Percentiles rank a stretch among this genome's conserved stretches.
Evolutionary conservation across 2,329 filamentous ascomycete genomes (phyloP).

Genomic region (Chaetomium globosum): DNA sequence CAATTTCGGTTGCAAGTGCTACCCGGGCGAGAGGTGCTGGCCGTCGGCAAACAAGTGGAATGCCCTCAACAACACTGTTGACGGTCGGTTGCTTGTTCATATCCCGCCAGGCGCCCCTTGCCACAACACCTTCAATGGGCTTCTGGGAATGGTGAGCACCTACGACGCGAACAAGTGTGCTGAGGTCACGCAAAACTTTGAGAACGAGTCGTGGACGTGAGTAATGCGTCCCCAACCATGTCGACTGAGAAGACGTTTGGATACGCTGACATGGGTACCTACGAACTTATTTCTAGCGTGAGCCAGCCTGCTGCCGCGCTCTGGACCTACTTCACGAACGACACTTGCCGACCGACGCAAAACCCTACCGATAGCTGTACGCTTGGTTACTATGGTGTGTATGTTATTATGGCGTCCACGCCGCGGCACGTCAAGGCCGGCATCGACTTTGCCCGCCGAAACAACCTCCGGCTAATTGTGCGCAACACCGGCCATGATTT

Average conservation of each 20-base stretch:
- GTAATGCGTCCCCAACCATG: slow-evolving; percentile 28
- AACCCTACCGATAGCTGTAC: slow-evolving; percentile 42
- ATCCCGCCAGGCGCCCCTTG: slow-evolving; percentile 42
- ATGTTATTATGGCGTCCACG: slow-evolving; percentile 40
- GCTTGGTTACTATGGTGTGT: slow-evolving; percentile 47
- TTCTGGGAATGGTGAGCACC: slow-evolving; percentile 43
- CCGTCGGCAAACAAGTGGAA: slow-evolving; percentile 34
- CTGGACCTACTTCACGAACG: slow-evolving; percentile 49
- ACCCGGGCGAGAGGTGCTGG: slow-evolving; percentile 38
- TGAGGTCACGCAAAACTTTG: slow-evolving; percentile 39
- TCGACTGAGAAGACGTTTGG: neutral
- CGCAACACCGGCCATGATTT: slow-evolving; percentile 62
- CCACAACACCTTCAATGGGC: slow-evolving; percentile 46
- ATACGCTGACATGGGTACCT: too few relatives aligned
- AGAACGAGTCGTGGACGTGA: slow-evolving; percentile 45
- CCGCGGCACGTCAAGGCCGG: slow-evolving; percentile 41
- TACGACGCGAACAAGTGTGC: slow-evolving; percentile 45
- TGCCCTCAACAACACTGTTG: slow-evolving; percentile 43
- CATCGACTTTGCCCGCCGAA: slow-evolving; percentile 47
- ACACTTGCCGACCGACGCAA: slow-evolving; percentile 44
- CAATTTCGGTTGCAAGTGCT: slow-evolving; percentile 39
- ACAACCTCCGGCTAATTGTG: slow-evolving; percentile 57
- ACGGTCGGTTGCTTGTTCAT: slow-evolving; percentile 43
- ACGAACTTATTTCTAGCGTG: slow-evolving; percentile 25
- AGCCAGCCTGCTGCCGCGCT: slow-evolving; percentile 37